Conservation (phyloP, 768 basidiomycete species). For the Leucocoprinus leucothites region DNA sequence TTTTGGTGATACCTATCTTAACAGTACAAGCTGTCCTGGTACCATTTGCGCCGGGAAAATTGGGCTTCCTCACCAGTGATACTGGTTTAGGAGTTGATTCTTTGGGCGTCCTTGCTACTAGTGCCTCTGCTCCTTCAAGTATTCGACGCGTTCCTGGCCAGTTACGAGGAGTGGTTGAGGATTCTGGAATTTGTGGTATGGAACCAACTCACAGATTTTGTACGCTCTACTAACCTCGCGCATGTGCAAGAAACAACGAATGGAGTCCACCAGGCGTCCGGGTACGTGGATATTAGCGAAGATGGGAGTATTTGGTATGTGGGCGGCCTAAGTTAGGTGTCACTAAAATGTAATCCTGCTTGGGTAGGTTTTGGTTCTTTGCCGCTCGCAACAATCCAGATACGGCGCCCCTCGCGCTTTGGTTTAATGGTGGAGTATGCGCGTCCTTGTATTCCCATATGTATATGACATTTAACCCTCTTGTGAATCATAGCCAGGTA, state of each 20-base stretch:
- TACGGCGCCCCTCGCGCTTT: constrained; percentile 59
- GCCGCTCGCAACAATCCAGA: constrained; percentile 56
- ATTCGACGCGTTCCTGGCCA: not conserved
- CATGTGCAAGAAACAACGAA: constrained; percentile 64
- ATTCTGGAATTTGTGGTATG: constrained; percentile 59
- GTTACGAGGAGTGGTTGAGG: constrained; percentile 51
- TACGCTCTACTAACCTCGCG: not conserved
- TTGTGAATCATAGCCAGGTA: constrained; percentile 49
- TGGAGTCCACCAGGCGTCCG: constrained; percentile 58
- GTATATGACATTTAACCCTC: not conserved
- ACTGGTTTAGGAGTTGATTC: constrained; percentile 17
- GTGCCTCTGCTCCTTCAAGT: not conserved
- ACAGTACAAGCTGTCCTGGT: constrained; percentile 32
- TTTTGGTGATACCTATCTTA: not conserved
- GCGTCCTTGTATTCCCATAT: not conserved
- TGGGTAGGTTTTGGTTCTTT: constrained; percentile 66
- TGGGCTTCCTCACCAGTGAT: constrained; percentile 45
- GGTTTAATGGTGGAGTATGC: constrained; percentile 64
- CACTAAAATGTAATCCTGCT: not conserved
- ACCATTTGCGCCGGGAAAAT: constrained; percentile 46
- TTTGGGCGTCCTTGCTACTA: constrained; percentile 7
- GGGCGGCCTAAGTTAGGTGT: not conserved
- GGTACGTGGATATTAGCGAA: constrained; percentile 57
- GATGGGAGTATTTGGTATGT: constrained; percentile 54
- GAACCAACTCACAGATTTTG: not conserved